Percentiles rank a stretch among this genome's conserved stretches.
Evolutionary conservation across 305 asterid genomes (phyloP).

Genomic region (Solanum hybrid): DNA sequence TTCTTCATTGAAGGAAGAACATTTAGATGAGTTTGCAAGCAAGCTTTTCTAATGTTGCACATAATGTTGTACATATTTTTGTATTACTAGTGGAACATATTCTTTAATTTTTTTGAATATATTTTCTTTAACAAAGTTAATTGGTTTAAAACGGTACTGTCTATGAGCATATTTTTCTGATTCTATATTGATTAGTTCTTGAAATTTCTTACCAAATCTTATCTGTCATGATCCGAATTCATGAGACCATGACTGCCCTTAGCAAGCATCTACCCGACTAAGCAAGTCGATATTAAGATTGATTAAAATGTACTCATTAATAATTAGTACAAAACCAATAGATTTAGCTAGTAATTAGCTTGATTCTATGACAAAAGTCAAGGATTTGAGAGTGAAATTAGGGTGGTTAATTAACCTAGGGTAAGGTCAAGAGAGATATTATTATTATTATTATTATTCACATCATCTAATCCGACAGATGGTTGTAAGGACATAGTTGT

Average conservation of each 20-base stretch:
- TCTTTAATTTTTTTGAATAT: background rate
- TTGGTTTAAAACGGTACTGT: background rate
- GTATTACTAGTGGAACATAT: background rate
- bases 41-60: conserved; percentile 15
- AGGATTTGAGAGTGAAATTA: background rate
- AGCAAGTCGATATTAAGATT: background rate
- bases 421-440: conserved; percentile 27
- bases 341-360: background rate
- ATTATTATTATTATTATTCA: background rate
- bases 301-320: background rate
- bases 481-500: background rate
- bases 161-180: background rate
- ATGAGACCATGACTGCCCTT: background rate
- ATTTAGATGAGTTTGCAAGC: conserved; percentile 30
- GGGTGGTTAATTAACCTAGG: conserved; percentile 8
- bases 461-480: background rate
- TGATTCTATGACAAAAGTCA: background rate
- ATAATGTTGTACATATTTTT: background rate
- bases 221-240: background rate
- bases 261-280: background rate
- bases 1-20: background rate
- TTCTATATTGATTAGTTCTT: background rate
- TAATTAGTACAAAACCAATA: background rate
- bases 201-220: background rate
- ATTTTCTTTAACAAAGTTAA: background rate